Evolutionary conservation across 2,329 filamentous ascomycete genomes (phyloP), one percentile per base, ranked within the genome.

Genomic region (Macroventuria anomochaeta): DNA sequence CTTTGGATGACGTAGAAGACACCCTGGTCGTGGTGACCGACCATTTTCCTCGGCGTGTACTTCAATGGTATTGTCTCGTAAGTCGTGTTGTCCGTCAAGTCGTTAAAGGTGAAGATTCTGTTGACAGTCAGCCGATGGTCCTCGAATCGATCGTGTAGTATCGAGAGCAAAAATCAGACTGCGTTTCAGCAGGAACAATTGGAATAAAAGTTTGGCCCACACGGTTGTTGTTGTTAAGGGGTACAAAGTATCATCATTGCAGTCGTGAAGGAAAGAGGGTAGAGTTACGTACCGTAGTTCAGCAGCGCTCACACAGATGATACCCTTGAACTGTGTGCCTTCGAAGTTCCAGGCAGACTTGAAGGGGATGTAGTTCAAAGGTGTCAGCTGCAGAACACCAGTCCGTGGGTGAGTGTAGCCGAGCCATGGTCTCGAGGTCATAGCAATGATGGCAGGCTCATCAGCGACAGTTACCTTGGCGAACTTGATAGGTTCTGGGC

Each of bases 301-400:
- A 74, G 93, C 89, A 40, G 88, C 91, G 76, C 96, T 90, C 57
- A 97, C 93, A 55, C 92, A 93, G 47, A 97, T 93, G 81, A 97
- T 93, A 50, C 93, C 93, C 76, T 97, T 87, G 67, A 93, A 96
- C 74, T 96, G 90, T 72, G 96, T 91, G 70, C 93, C 96, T 74
- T 90, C 93, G 71, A 99, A 97, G 67, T 95, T 96, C 88, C 93
- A 96, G 3, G 90, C 93, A 81, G 91, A 97, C 74, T 96, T 92
- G 23, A 99, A 84, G 33, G 89, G 87, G 46, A 88, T 87, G 68
- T 96, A 97, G 73, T 90, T 91, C 25, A 99, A 78, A 0, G 96
- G 95, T 1, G 93, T 97, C 63, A 97, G 87, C 76, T 96, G 91
- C 68, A 97, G 96, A 31, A 88, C 88, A 69, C 90, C 91, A 2